Conservation (phyloP, 345 rosid genomes). For the Arabis alpina region DNA sequence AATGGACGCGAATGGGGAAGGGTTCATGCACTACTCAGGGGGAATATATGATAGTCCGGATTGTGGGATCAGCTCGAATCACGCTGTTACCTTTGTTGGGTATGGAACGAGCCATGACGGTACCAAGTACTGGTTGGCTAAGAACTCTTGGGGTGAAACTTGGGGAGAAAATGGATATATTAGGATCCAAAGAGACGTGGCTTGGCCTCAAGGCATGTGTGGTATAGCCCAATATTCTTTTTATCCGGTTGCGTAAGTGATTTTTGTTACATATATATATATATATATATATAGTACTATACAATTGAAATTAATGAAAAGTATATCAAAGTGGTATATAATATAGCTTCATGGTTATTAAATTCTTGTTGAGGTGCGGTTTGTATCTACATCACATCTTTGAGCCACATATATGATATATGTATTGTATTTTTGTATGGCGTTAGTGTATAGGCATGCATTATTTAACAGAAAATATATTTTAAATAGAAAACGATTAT, state of each 20-base stretch:
- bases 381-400: neutral
- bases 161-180: conserved; percentile 69
- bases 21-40: conserved; percentile 48
- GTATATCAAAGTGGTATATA: neutral
- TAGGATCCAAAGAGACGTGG: conserved; percentile 52
- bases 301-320: conserved; percentile 8
- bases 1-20: conserved; percentile 45
- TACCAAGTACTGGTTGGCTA: conserved; percentile 60
- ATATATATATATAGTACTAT: neutral
- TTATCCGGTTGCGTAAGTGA: conserved; percentile 51
- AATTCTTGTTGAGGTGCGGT: conserved; percentile 20
- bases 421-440: too few relatives aligned
- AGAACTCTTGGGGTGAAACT: conserved; percentile 65
- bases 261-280: neutral
- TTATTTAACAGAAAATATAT: too few relatives aligned
- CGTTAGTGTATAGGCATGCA: too few relatives aligned
- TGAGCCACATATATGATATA: too few relatives aligned
- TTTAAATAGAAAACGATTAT: too few relatives aligned
- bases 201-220: conserved; percentile 57
- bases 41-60: conserved; percentile 50
- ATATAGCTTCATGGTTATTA: neutral
- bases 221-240: conserved; percentile 54
- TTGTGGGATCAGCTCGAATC: conserved; percentile 52
- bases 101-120: conserved; percentile 53
- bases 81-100: conserved; percentile 60